These are phyloP conservation scores for Diaporthe vexans DNA, from an alignment of 2,329 filamentous ascomycete genomes.

Conservation along the genomic window DNA sequence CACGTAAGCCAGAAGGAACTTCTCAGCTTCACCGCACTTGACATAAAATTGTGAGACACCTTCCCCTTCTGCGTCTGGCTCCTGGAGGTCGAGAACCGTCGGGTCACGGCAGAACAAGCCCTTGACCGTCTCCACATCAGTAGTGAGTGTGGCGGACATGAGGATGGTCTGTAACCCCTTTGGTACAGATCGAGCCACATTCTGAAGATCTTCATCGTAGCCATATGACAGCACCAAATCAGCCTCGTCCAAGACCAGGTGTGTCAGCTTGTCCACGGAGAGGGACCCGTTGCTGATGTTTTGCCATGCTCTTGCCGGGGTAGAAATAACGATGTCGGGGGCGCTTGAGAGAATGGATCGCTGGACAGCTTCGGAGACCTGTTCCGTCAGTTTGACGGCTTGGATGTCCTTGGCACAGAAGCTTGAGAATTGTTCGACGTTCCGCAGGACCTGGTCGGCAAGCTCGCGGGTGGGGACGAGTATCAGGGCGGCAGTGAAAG, in stretches of 20 bases:
- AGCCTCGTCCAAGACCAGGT: constrained; percentile 93
- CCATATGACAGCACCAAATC: constrained; percentile 95
- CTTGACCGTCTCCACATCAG: constrained; percentile 88
- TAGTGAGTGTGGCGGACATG: constrained; percentile 92
- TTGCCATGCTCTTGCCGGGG: constrained; percentile 84
- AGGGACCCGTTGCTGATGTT: constrained; percentile 82
- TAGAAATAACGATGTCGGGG: constrained; percentile 92
- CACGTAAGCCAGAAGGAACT: constrained; percentile 92
- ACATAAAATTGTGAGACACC: constrained; percentile 90
- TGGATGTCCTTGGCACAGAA: constrained; percentile 90
- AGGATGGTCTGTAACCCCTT: constrained; percentile 90
- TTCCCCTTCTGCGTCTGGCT: constrained; percentile 81
- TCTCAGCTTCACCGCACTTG: constrained; percentile 96
- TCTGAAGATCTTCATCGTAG: constrained; percentile 90
- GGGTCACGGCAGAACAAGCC: constrained; percentile 88
- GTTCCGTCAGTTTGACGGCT: constrained; percentile 88
- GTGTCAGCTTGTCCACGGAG: constrained; percentile 77
- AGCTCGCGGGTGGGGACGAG: constrained; percentile 96
- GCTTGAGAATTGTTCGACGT: constrained; percentile 80
- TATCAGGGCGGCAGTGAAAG: constrained; percentile 81
- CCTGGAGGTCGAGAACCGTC: constrained; percentile 84
- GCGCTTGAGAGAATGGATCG: constrained; percentile 86
- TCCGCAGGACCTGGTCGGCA: constrained; percentile 88
- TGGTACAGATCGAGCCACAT: constrained; percentile 82
- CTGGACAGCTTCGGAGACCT: constrained; percentile 90